Conservation (phyloP, 1,139 yeast species). For the Saccharomyces hybrid region DNA sequence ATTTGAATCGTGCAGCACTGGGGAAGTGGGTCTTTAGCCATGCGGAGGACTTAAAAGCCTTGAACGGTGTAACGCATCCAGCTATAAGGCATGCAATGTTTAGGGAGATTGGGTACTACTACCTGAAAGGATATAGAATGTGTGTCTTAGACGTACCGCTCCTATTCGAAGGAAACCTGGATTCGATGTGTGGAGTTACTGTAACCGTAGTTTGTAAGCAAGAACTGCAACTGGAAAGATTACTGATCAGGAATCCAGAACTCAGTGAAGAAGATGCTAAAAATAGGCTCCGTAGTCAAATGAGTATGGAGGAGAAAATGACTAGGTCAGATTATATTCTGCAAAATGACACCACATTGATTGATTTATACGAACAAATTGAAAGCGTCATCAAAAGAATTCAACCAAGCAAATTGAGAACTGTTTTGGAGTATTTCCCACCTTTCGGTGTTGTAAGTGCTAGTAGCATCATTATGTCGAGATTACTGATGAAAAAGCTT, state of each 20-base stretch:
- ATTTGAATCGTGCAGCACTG: constrained; percentile 60
- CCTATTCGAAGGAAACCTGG: constrained; percentile 71
- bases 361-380: constrained; percentile 42
- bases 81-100: constrained; percentile 69
- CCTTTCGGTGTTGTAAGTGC: constrained; percentile 58
- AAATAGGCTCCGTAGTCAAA: constrained; percentile 69
- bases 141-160: constrained; percentile 87
- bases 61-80: constrained; percentile 84
- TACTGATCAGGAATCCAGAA: constrained; percentile 60
- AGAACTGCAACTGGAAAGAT: constrained; percentile 53
- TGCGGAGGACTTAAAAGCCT: constrained; percentile 41
- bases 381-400: constrained; percentile 39
- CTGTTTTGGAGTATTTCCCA: constrained; percentile 43
- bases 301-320: constrained; percentile 54
- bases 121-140: constrained; percentile 43
- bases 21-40: constrained; percentile 77
- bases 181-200: constrained; percentile 62
- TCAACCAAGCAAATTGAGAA: constrained; percentile 39
- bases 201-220: constrained; percentile 57
- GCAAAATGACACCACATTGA: constrained; percentile 51
- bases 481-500: constrained; percentile 2
- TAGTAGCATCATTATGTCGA: constrained; percentile 14
- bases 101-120: constrained; percentile 50
- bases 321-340: constrained; percentile 58
- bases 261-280: constrained; percentile 59